Conservation (phyloP, 306 rosid species). For the Acacia melanoxylon region DNA sequence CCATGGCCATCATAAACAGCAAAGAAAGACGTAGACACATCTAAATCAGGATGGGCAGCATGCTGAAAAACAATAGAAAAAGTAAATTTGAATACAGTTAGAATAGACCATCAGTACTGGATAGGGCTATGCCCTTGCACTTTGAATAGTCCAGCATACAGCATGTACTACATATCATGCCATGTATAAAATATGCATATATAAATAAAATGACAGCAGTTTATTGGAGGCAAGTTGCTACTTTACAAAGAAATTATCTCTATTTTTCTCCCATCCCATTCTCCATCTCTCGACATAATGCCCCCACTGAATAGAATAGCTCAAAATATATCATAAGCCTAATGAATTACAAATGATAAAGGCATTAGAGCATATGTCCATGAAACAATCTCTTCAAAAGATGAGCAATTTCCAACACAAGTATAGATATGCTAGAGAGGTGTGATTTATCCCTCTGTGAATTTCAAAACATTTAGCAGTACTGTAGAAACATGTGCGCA, state of each 20-base stretch:
- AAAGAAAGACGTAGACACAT: slow-evolving; percentile 83
- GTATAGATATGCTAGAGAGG: not conserved
- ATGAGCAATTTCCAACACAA: slow-evolving; percentile 6
- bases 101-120: not conserved
- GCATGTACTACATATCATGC: not conserved
- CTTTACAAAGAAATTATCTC: not conserved
- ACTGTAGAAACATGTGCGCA: not conserved
- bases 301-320: not conserved
- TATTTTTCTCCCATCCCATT: not conserved
- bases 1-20: slow-evolving; percentile 99
- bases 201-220: not conserved
- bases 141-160: not conserved
- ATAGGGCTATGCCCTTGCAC: not conserved
- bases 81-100: slow-evolving; percentile 11
- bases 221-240: not conserved
- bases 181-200: not conserved
- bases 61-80: slow-evolving; percentile 59
- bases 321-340: not conserved
- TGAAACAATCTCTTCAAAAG: slow-evolving; percentile 24
- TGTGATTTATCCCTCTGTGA: not conserved
- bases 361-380: slow-evolving; percentile 14
- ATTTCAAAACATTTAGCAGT: not conserved
- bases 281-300: not conserved
- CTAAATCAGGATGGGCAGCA: slow-evolving; percentile 83
- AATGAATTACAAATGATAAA: slow-evolving; percentile 21